Evolutionary conservation across 768 basidiomycete genomes (phyloP).

Genomic region (Clathrus columnatus): DNA sequence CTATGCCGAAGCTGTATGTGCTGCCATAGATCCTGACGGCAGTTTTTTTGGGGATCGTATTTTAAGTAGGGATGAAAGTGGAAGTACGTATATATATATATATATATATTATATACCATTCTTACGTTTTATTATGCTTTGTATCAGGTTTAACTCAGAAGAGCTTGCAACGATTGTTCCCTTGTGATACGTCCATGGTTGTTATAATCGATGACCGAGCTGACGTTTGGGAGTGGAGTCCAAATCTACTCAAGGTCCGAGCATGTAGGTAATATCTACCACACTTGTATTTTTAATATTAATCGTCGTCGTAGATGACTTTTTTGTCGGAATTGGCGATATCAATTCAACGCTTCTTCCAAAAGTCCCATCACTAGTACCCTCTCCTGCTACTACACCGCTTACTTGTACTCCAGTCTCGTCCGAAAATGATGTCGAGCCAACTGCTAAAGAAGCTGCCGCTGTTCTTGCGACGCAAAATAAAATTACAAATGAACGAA

Average conservation of each 20-base stretch:
- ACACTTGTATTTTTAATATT: not conserved
- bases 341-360: conserved; percentile 95
- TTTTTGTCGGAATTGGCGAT: conserved; percentile 96
- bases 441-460: conserved; percentile 39
- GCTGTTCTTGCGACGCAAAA: conserved; percentile 46
- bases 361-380: conserved; percentile 48
- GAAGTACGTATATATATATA: conserved; percentile 58
- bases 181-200: conserved; percentile 96
- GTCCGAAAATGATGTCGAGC: not conserved
- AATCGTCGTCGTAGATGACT: conserved; percentile 61
- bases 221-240: conserved; percentile 98
- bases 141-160: conserved; percentile 78
- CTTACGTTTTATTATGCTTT: no score
- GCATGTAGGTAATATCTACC: conserved; percentile 59
- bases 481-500: conserved; percentile 56
- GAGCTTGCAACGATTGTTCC: conserved; percentile 85
- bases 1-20: conserved; percentile 93
- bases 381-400: conserved; percentile 10
- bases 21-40: conserved; percentile 84
- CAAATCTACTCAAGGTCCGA: conserved; percentile 92
- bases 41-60: conserved; percentile 82
- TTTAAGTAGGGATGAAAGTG: conserved; percentile 91
- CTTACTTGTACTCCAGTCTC: conserved; percentile 1
- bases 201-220: conserved; percentile 98
- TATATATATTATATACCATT: not conserved